Evolutionary conservation across 2,329 filamentous ascomycete species (phyloP).

Genomic region (Cladosporium sp.): DNA sequence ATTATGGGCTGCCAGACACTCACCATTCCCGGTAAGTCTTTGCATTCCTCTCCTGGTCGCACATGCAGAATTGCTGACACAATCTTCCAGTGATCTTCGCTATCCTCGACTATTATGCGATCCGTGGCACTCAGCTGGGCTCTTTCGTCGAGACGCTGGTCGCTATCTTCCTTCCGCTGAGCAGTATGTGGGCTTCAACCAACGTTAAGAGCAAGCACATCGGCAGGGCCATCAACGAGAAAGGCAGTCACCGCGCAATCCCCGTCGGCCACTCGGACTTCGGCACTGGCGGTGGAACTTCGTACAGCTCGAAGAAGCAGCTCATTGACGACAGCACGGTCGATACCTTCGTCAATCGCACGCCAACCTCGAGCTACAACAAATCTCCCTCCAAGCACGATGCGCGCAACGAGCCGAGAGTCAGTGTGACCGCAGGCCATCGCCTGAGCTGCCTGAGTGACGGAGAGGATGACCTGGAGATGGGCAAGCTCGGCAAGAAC

Average conservation of each 20-base stretch:
- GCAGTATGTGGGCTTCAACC: constrained; percentile 60
- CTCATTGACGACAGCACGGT: constrained; percentile 17
- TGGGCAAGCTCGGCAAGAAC: constrained; percentile 18
- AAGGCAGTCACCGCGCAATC: constrained; percentile 20
- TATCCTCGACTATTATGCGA: constrained; percentile 49
- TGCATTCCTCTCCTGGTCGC: background rate
- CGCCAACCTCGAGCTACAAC: constrained; percentile 13
- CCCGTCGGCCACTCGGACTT: constrained; percentile 17
- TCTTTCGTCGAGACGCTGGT: constrained; percentile 55
- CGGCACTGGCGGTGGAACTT: constrained; percentile 12
- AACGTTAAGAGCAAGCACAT: constrained; percentile 24
- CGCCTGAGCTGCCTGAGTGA: constrained; percentile 9
- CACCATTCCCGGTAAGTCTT: constrained; percentile 55
- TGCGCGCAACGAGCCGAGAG: constrained; percentile 7
- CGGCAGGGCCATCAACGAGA: constrained; percentile 15
- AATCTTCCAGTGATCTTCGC: constrained; percentile 54
- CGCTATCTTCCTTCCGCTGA: constrained; percentile 61
- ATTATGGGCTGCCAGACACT: constrained; percentile 66
- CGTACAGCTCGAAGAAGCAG: constrained; percentile 18
- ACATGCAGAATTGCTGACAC: constrained; percentile 14
- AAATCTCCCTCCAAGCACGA: constrained; percentile 16
- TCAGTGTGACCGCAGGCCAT: constrained; percentile 13
- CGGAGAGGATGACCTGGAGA: constrained; percentile 21
- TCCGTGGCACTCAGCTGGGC: constrained; percentile 50
- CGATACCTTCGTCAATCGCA: constrained; percentile 21